These are phyloP conservation scores for Biscogniauxia marginata DNA, from an alignment of 2,329 filamentous ascomycete genomes.

Conservation along the genomic window DNA sequence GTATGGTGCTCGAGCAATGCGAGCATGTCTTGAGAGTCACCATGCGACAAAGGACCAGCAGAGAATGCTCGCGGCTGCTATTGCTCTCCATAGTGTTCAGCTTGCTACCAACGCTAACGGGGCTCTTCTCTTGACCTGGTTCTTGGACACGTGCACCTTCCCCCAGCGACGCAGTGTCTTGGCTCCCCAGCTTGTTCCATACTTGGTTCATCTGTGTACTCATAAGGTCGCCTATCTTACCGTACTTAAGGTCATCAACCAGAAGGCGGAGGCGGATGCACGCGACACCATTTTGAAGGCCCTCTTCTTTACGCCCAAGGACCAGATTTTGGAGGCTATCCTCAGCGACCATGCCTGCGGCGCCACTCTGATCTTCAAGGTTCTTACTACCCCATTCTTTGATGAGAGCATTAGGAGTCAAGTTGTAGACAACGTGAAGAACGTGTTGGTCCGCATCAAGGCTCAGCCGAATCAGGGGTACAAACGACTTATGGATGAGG, in stretches of 20 bases:
- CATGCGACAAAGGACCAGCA: slow-evolving; percentile 95
- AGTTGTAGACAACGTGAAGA: slow-evolving; percentile 89
- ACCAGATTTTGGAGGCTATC: slow-evolving; percentile 85
- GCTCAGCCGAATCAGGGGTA: slow-evolving; percentile 94
- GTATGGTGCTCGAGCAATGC: slow-evolving; percentile 93
- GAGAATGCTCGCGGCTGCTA: slow-evolving; percentile 87
- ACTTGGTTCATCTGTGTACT: slow-evolving; percentile 92
- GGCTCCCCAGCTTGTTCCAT: slow-evolving; percentile 86
- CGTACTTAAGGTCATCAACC: slow-evolving; percentile 97
- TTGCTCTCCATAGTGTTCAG: slow-evolving; percentile 95
- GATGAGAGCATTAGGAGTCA: slow-evolving; percentile 86
- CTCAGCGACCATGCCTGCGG: slow-evolving; percentile 88
- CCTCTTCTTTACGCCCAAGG: slow-evolving; percentile 86
- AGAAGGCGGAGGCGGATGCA: slow-evolving; percentile 90
- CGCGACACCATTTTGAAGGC: slow-evolving; percentile 87
- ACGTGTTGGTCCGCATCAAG: slow-evolving; percentile 84
- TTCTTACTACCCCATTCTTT: slow-evolving; percentile 94
- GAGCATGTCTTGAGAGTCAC: slow-evolving; percentile 94
- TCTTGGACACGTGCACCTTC: slow-evolving; percentile 96
- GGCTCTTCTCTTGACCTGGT: slow-evolving; percentile 91
- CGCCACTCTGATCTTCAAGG: slow-evolving; percentile 96
- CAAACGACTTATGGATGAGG: slow-evolving; percentile 98
- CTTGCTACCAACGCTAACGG: slow-evolving; percentile 95
- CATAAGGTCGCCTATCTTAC: slow-evolving; percentile 98
- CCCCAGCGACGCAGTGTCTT: slow-evolving; percentile 87